Evolutionary conservation across 2,329 filamentous ascomycete genomes (phyloP).

Genomic region (Nectriaceae sp.): DNA sequence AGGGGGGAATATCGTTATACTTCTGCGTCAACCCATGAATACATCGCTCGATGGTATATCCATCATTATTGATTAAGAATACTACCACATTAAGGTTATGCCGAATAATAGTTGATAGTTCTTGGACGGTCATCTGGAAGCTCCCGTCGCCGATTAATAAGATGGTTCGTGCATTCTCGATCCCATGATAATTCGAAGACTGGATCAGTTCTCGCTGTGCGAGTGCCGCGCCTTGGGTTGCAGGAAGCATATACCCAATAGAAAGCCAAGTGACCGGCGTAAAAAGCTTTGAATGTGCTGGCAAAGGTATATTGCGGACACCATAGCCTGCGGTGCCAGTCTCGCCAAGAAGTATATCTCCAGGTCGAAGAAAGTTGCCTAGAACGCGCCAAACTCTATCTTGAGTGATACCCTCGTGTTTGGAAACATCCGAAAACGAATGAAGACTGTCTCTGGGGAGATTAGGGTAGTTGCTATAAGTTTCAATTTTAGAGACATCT

Average conservation of each 20-base stretch:
- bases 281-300: slow-evolving; percentile 48
- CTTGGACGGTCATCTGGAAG: slow-evolving; percentile 67
- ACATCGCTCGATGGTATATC: slow-evolving; percentile 59
- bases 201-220: slow-evolving; percentile 50
- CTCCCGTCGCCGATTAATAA: slow-evolving; percentile 65
- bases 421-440: slow-evolving; percentile 13
- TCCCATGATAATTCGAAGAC: slow-evolving; percentile 15
- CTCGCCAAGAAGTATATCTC: slow-evolving; percentile 59
- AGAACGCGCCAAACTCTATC: slow-evolving; percentile 50
- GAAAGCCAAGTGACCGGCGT: slow-evolving; percentile 58
- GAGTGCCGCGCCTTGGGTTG: slow-evolving; percentile 55
- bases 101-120: slow-evolving; percentile 64
- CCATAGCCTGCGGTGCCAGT: slow-evolving; percentile 61
- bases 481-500: slow-evolving; percentile 22
- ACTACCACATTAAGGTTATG: slow-evolving; percentile 50
- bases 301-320: slow-evolving; percentile 51
- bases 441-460: slow-evolving; percentile 28
- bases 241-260: slow-evolving; percentile 62
- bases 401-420: slow-evolving; percentile 44
- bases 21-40: slow-evolving; percentile 55
- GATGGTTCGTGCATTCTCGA: slow-evolving; percentile 42
- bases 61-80: slow-evolving; percentile 60
- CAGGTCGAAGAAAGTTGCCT: slow-evolving; percentile 47
- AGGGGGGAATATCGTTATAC: slow-evolving; percentile 58
- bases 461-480: slow-evolving; percentile 28